phyloP scores from a whole-genome alignment of 805 yeast species.

The Pichia membranifaciens region DNA sequence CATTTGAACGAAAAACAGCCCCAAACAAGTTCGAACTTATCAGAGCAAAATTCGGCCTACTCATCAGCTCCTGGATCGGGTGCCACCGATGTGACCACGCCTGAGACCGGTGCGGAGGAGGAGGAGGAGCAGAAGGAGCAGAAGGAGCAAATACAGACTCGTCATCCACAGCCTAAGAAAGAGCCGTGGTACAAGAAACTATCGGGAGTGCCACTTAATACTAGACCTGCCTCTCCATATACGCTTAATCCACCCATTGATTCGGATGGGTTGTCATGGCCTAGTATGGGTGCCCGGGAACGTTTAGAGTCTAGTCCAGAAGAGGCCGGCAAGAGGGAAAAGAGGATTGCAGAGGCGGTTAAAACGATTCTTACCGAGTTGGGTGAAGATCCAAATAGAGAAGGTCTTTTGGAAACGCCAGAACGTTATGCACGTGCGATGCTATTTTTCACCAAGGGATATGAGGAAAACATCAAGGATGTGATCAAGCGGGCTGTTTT shows the following conservation, averaged over 20 bases:
- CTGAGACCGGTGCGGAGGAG: conserved; percentile 2
- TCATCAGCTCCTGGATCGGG: conserved; percentile 16
- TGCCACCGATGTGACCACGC: not conserved
- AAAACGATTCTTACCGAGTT: conserved; percentile 68
- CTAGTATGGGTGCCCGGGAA: conserved; percentile 74
- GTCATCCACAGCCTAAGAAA: conserved; percentile 28
- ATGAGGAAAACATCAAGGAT: conserved; percentile 87
- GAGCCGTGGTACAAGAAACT: conserved; percentile 33
- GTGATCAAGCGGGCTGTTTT: conserved; percentile 93
- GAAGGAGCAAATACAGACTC: conserved; percentile 3
- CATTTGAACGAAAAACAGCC: conserved; percentile 7
- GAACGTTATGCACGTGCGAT: conserved; percentile 95
- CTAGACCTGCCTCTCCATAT: conserved; percentile 77
- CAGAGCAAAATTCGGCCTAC: not conserved
- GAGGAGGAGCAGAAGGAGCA: conserved; percentile 5
- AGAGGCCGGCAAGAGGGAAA: conserved; percentile 60
- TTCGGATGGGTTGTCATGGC: conserved; percentile 91
- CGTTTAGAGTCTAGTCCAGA: conserved; percentile 66
- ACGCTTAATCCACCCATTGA: conserved; percentile 83
- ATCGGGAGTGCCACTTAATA: conserved; percentile 54
- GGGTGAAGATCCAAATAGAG: conserved; percentile 87
- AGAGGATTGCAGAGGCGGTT: conserved; percentile 81
- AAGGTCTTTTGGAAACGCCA: conserved; percentile 91
- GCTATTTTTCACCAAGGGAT: conserved; percentile 93
- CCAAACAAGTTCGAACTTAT: not conserved